Conservation (phyloP, 2,329 filamentous ascomycete genomes). For the Fusarium compactum region DNA sequence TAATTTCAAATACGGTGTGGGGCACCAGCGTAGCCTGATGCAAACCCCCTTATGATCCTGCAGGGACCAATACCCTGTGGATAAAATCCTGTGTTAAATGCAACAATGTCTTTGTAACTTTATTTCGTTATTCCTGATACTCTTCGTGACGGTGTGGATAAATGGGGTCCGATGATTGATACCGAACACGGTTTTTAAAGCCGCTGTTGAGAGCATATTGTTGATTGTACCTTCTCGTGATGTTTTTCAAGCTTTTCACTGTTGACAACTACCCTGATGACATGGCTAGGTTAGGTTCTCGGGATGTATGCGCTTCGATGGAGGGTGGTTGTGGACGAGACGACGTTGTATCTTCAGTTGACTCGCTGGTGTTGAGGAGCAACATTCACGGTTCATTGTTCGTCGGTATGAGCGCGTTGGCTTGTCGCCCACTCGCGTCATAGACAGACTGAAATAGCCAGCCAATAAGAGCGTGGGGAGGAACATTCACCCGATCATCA, state of each 20-base stretch:
- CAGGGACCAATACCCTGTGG: not conserved
- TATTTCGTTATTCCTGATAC: not conserved
- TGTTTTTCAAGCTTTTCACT: not conserved
- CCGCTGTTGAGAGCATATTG: not conserved
- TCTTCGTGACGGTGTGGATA: not conserved
- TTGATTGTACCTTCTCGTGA: not conserved
- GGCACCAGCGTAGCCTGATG: not conserved
- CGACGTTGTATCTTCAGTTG: not conserved
- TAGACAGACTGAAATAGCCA: no score
- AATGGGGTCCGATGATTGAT: no score
- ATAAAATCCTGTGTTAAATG: not conserved
- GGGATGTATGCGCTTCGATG: not conserved
- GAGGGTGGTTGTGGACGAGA: not conserved
- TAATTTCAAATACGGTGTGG: not conserved
- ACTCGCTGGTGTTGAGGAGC: not conserved
- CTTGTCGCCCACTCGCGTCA: no score
- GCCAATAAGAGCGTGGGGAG: no score
- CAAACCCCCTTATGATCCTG: not conserved
- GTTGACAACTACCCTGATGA: rapidly evolving
- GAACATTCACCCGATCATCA: no score
- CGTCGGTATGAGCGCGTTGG: not conserved
- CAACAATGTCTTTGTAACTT: not conserved
- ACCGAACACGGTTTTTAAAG: no score
- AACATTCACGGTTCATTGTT: not conserved
- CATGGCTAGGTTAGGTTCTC: not conserved